Evolutionary conservation across 257 asterid species (phyloP).

Genomic region (Solanum pimpinellifolium): DNA sequence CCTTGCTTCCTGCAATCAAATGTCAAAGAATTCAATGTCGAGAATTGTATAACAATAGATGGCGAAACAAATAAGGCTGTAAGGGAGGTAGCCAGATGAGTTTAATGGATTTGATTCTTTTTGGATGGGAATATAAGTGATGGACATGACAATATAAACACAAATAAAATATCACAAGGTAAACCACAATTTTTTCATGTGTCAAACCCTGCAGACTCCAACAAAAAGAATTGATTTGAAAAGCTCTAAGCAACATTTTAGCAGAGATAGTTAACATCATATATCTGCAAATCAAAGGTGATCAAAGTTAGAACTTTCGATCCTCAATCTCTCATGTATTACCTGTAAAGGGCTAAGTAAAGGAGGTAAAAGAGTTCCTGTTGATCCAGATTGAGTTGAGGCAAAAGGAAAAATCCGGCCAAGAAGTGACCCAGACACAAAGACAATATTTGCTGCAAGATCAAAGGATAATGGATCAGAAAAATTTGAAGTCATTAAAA

Average conservation of each 20-base stretch:
- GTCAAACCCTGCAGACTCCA: neutral
- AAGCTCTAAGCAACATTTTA: neutral
- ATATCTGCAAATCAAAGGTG: neutral
- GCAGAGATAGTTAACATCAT: neutral
- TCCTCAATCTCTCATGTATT: neutral
- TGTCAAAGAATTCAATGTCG: slow-evolving; percentile 1
- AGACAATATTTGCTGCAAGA: slow-evolving; percentile 60
- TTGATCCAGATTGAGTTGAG: slow-evolving; percentile 35
- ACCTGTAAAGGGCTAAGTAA: slow-evolving; percentile 92
- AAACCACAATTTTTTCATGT: neutral
- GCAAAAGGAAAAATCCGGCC: slow-evolving; percentile 71
- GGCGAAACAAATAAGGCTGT: neutral
- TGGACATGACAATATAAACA: neutral
- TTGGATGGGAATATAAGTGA: neutral
- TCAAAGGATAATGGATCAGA: neutral
- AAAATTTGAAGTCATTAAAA: neutral
- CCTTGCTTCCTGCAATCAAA: slow-evolving; percentile 67
- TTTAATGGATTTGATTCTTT: neutral
- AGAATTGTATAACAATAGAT: neutral
- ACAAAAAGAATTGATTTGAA: neutral
- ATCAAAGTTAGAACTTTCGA: neutral
- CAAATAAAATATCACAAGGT: neutral
- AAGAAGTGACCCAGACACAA: slow-evolving; percentile 70
- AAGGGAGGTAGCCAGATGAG: neutral
- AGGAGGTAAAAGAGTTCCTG: slow-evolving; percentile 28